Evolutionary conservation across 1,284 basidiomycete species (phyloP), one percentile per base, ranked within the genome.

Genomic region (Ceratobasidium sp.): DNA sequence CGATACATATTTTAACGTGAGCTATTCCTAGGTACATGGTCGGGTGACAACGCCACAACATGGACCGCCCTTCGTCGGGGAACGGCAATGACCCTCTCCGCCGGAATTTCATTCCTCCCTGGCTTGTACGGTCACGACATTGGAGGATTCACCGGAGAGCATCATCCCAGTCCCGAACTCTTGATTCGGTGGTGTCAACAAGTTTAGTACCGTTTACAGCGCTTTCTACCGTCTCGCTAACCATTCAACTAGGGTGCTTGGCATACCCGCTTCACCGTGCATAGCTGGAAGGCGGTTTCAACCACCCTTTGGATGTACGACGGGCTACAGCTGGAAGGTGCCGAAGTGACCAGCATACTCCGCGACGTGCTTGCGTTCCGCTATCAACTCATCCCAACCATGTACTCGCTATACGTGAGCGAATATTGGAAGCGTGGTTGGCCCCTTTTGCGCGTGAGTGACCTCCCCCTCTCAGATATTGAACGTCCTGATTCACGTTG

Each of bases 251-350:
- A 73, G 69, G 69, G 69, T n/a, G 69, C 69, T 14, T 73, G 69
- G 69, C 69, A 73, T 27, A 73, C 69, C 33, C 57, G 69, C 27
- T 73, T 73, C 22, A 73, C 69, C 24, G 69, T 73, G 9, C 69
- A 73, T 22, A 73, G 69, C 33, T 73, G 69, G 69, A 73, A 73
- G 48, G 69, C 53, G 1, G 47, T 73, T 45, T 73, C 69, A 29
- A 73, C 69, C 14, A 73, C 69, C 1, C 48, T 73, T 24, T 73
- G 69, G 69, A 73, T 73, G 69, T 73, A 73, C 33, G 69, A 73
- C n/a, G 59, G 69, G 4, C 24, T 73, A 5, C 9, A 73, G 24
- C 22, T 62, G 17, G 69, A 73, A 24, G 69, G 69, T 0, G 48
- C 22, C 29, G 69, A 73, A 24, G 41, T 51, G 8, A 73, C 69